Base-by-base conservation (phyloP, 2,329 filamentous ascomycete genomes). In the Colletotrichum aenigma region DNA sequence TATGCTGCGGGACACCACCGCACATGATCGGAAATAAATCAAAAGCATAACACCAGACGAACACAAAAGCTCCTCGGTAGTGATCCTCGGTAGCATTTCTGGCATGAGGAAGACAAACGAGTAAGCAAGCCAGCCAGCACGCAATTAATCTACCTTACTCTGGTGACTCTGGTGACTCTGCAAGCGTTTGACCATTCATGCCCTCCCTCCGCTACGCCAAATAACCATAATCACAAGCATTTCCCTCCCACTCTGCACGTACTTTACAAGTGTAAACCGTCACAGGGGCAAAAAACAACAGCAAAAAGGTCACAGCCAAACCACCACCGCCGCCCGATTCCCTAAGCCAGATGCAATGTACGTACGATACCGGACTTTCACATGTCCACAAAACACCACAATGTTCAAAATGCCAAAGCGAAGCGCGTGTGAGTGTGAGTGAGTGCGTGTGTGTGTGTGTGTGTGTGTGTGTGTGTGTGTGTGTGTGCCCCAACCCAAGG, bases 321-420 rank as follows among this genome's bases (percentile, higher is more conserved):
- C 9, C 26, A 60, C 16, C 36, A 9, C 36, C 8, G 8, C 21
- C 52, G 15, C 16, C 36, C 36, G 16, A 18, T 43, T 3, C 36
- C 36, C 16, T 43, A 43, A 43, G 36, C 36, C 36, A 43, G 0
- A 43, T 18, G 12, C 34, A 32, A 34, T 52, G 62, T 28, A 66
- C 56, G 62, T 28, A 66, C 56, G 58, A 67, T 67, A 73, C 34
- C 64, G 70, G 64, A 66, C 72, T 71, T 55, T 74, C 72, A 74
- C 72, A 74, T 74, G 72, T 32, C 43, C 61, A 61, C 28, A 3
- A 32, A 32, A 32, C 4, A 66, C 7, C 26, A 52, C 52, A 58
- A 18, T 26, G 30, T 36, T n/a, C 30, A 43, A 36, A 36, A 72
- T 36, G 64, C 62, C 70, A 67, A 62, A 72, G 64, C 62, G 58